These are phyloP conservation scores for Neofusicoccum umdonicola DNA, from an alignment of 2,329 filamentous ascomycete species.

Conservation along the genomic window DNA sequence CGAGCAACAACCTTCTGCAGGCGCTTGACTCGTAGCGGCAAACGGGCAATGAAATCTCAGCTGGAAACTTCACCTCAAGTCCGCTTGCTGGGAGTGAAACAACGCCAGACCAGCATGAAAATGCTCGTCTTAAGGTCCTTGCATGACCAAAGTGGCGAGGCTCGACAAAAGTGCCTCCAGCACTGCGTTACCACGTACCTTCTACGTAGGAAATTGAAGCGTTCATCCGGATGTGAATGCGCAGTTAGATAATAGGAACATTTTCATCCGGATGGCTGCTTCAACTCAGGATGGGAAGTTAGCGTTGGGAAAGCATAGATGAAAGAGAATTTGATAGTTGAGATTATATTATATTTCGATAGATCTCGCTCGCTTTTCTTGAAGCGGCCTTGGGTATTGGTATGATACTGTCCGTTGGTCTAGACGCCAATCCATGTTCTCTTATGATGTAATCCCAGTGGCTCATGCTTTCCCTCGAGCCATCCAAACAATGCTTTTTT, in stretches of 20 bases:
- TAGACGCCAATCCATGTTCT: constrained; percentile 1
- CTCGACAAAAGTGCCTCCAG: no score
- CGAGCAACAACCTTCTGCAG: background rate
- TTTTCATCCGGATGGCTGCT: no score
- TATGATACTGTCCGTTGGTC: background rate
- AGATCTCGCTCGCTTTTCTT: background rate
- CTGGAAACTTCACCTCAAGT: no score
- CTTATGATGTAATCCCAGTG: background rate
- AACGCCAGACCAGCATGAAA: background rate
- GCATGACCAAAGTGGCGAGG: no score
- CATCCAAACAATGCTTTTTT: constrained; percentile 10
- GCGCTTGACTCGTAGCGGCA: no score
- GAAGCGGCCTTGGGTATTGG: constrained; percentile 1
- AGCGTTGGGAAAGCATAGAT: no score
- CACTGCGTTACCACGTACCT: no score
- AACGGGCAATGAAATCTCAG: no score
- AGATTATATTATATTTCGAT: constrained; percentile 4
- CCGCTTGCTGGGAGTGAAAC: no score
- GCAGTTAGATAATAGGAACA: no score
- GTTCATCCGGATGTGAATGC: background rate
- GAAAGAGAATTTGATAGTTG: background rate
- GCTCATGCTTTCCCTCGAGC: background rate
- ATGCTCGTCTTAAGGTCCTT: background rate
- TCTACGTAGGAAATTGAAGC: background rate
- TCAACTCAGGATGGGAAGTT: no score